Evolutionary conservation across 2,329 filamentous ascomycete genomes (phyloP), one percentile per base, ranked within the genome.

Genomic region (Atkinsonella hypoxylon): DNA sequence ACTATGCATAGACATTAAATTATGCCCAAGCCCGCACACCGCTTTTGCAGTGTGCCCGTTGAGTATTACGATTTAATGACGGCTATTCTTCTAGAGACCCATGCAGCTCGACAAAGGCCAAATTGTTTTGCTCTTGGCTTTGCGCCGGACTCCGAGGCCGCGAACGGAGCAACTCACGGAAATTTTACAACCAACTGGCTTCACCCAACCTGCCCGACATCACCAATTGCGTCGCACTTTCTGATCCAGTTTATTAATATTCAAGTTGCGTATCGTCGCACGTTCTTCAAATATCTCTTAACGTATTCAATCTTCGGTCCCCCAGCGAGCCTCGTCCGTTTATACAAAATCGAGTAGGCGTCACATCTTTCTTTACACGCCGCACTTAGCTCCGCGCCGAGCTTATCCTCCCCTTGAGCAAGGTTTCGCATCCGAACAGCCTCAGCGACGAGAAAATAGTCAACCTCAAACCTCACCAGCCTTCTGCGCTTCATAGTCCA

Each of bases 121-220:
- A 12, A 36, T 36, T 36, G 34, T 10, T 12, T 15, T 36, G 11
- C 34, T 36, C 15, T n/a, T 45, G 41, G 48, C 31, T 38, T 47
- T 44, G 45, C 47, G 49, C 63, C 61, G 56, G 64, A 62, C 62
- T 65, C 57, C 64, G 64, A 66, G 62, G 62, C 62, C 63, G 64
- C 64, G 59, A 66, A 65, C 64, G 64, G 64, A 67, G 64, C 60
- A 57, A 49, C 56, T 50, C 43, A 44, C 53, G 60, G 63, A 64
- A 62, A 63, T 64, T 65, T 60, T 63, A 50, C 41, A 36, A 51
- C 45, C 49, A 42, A 46, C 41, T 51, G 44, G 22, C 44, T 44
- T 38, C 44, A 18, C 18, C 36, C 38, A 38, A 12, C 17, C 43
- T 17, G 7, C 17, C 53, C 58, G 56, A 58, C 56, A 59, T 56